phyloP scores from a whole-genome alignment of 2,329 filamentous ascomycete species.

The Colletotrichum phormii region DNA sequence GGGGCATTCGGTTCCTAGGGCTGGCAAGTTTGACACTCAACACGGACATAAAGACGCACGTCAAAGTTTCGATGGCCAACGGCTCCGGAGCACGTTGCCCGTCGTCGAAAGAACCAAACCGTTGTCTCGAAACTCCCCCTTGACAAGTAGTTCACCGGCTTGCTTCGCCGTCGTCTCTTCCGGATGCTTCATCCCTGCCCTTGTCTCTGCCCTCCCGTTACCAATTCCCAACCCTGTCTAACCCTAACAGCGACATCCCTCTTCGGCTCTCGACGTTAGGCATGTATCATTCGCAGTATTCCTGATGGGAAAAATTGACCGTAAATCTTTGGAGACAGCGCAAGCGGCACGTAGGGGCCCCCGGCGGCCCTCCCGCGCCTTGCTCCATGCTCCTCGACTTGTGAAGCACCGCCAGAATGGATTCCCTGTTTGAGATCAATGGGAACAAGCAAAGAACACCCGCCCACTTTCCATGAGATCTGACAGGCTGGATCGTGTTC shows the following conservation, averaged over 20 bases:
- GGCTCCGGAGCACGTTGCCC: neutral
- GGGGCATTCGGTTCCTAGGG: neutral
- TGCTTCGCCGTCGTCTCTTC: constrained; percentile 13
- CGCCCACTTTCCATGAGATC: neutral
- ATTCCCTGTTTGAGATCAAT: constrained; percentile 8
- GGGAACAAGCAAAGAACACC: neutral
- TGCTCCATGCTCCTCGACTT: neutral
- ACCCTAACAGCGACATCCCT: constrained; percentile 25
- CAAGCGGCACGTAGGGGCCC: neutral
- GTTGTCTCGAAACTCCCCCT: neutral
- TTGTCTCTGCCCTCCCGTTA: neutral
- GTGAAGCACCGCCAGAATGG: constrained; percentile 4
- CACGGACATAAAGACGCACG: neutral
- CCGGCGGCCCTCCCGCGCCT: neutral
- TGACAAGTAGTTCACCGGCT: neutral
- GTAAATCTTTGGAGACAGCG: neutral
- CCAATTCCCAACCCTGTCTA: neutral
- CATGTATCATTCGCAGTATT: neutral
- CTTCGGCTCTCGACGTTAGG: neutral
- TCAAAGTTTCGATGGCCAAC: neutral
- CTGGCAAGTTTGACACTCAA: neutral
- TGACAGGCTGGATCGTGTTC: constrained; percentile 7
- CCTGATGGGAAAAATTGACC: neutral
- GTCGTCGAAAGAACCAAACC: neutral
- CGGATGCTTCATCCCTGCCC: constrained; percentile 5